Evolutionary conservation across 2,329 filamentous ascomycete species (phyloP).

Genomic region (Trichoderma sp.): DNA sequence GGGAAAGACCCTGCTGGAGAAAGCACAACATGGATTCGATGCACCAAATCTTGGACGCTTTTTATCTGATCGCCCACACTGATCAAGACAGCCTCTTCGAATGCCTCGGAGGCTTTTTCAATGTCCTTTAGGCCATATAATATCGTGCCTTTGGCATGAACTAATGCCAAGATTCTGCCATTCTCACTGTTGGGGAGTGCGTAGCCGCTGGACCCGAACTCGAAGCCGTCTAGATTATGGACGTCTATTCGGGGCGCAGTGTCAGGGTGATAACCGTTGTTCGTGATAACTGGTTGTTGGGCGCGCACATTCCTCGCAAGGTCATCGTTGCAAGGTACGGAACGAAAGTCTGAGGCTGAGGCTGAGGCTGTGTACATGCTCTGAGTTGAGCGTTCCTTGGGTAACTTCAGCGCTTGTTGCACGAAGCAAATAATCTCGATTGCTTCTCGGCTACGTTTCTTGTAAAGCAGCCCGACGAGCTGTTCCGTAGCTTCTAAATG

Average conservation of each 20-base stretch:
- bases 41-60: slow-evolving; percentile 77
- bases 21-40: slow-evolving; percentile 72
- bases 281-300: not conserved
- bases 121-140: slow-evolving; percentile 88
- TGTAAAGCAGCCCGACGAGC: slow-evolving; percentile 84
- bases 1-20: slow-evolving; percentile 37
- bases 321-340: not conserved
- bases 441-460: slow-evolving; percentile 79
- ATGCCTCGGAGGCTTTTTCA: slow-evolving; percentile 76
- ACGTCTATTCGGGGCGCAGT: not conserved
- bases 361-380: not conserved
- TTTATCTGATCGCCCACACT: slow-evolving; percentile 71
- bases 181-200: slow-evolving; percentile 83
- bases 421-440: slow-evolving; percentile 85
- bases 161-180: slow-evolving; percentile 85
- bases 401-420: slow-evolving; percentile 67
- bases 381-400: not conserved
- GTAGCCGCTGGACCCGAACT: slow-evolving; percentile 62
- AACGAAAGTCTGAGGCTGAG: not conserved
- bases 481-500: slow-evolving; percentile 97
- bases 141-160: slow-evolving; percentile 99
- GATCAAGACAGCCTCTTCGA: slow-evolving; percentile 92
- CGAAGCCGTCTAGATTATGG: slow-evolving; percentile 30
- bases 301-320: not conserved
- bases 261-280: not conserved